These are phyloP conservation scores for Austroboletus festivus DNA, from an alignment of 768 basidiomycete species.

Conservation along the genomic window DNA sequence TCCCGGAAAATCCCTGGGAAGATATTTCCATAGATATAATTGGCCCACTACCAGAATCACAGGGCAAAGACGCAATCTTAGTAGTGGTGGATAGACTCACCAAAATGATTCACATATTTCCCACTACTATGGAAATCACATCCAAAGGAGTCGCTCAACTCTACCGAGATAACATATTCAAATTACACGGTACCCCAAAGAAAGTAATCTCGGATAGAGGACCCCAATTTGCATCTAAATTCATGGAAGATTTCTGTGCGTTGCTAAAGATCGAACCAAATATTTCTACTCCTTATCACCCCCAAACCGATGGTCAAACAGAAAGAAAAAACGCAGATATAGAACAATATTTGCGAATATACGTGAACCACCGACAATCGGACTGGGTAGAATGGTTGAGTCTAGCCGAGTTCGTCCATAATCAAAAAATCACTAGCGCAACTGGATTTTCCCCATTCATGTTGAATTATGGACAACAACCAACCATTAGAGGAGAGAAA, in stretches of 20 bases:
- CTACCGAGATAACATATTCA: neutral
- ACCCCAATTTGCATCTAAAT: neutral
- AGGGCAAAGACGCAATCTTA: neutral
- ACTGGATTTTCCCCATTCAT: neutral
- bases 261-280: neutral
- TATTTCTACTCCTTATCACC: neutral
- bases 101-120: neutral
- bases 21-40: neutral
- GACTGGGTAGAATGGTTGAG: neutral
- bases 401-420: neutral
- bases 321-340: neutral
- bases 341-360: neutral
- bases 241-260: neutral
- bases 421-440: neutral
- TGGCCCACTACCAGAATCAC: neutral
- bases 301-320: neutral
- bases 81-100: neutral
- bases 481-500: neutral
- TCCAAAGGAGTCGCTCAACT: neutral
- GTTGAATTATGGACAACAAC: neutral
- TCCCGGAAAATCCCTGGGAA: neutral
- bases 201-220: neutral
- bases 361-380: neutral
- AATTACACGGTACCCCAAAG: neutral
- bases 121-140: neutral